A percentile compares a stretch with the other conserved stretches of the same genome.
phyloP scores from a whole-genome alignment of 1,139 yeast species.

The Wickerhamomyces sp. region DNA sequence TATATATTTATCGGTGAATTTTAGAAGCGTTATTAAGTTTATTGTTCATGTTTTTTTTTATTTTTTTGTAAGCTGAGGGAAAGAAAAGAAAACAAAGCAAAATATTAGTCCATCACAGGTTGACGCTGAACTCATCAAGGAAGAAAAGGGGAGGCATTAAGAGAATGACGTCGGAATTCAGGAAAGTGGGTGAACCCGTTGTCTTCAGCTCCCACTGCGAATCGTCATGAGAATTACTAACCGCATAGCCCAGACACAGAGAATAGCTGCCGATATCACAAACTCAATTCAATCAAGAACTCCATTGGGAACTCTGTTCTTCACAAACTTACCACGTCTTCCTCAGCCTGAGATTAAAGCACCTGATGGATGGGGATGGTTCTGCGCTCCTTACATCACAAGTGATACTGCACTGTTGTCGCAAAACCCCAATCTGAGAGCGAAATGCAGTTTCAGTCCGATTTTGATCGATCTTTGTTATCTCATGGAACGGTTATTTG shows the following conservation, averaged over 20 bases:
- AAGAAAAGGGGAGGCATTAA: no score
- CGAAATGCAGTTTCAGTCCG: constrained; percentile 12
- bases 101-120: no score
- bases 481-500: constrained; percentile 34
- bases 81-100: no score
- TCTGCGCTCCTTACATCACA: constrained; percentile 33
- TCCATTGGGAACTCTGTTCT: constrained; percentile 45
- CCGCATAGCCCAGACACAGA: constrained; percentile 3
- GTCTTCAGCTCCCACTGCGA: neutral
- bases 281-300: constrained; percentile 30
- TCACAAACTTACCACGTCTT: constrained; percentile 36
- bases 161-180: neutral
- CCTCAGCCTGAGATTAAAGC: constrained; percentile 27
- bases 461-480: constrained; percentile 35
- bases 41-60: neutral
- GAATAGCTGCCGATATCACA: constrained; percentile 27
- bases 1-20: neutral
- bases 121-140: no score
- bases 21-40: neutral
- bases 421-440: neutral
- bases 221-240: neutral
- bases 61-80: neutral
- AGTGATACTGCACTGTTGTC: constrained; percentile 17
- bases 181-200: neutral
- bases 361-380: constrained; percentile 51